Evolutionary conservation across 805 yeast species (phyloP).

Genomic region (Starmera amethionina): DNA sequence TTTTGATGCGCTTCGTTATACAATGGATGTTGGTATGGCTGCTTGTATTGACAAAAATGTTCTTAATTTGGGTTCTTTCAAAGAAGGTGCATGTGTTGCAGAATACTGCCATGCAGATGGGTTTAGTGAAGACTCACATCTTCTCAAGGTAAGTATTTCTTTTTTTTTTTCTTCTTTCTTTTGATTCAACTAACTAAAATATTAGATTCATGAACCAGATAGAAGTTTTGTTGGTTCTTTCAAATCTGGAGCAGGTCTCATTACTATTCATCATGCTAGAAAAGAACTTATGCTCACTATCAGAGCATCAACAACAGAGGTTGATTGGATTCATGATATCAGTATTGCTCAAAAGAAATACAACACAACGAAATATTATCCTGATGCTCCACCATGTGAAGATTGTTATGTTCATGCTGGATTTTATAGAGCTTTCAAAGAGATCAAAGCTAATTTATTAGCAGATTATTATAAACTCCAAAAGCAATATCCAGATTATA

Average conservation of each 20-base stretch:
- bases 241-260: slow-evolving; percentile 41
- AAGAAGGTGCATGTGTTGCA: slow-evolving; percentile 13
- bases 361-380: no score
- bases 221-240: not conserved
- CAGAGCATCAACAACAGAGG: slow-evolving; percentile 55
- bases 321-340: slow-evolving; percentile 42
- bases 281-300: slow-evolving; percentile 42
- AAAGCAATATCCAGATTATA: slow-evolving; percentile 34
- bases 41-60: slow-evolving; percentile 12
- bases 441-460: slow-evolving; percentile 24
- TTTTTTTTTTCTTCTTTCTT: not conserved
- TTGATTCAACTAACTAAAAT: no score
- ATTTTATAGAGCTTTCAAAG: slow-evolving; percentile 37
- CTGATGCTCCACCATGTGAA: slow-evolving; percentile 24
- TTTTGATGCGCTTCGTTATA: slow-evolving; percentile 6
- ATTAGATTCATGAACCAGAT: no score
- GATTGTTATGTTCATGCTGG: slow-evolving; percentile 59
- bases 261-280: slow-evolving; percentile 36
- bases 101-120: slow-evolving; percentile 6
- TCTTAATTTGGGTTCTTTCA: slow-evolving; percentile 5
- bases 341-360: no score
- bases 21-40: slow-evolving; percentile 10
- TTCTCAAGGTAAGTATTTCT: slow-evolving; percentile 3
- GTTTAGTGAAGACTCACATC: slow-evolving; percentile 2
- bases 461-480: slow-evolving; percentile 24